A percentile compares a stretch with the other conserved stretches of the same genome.
These are phyloP conservation scores for Citeromyces hawaiiensis DNA, from an alignment of 1,139 yeast species.

Conservation along the genomic window DNA sequence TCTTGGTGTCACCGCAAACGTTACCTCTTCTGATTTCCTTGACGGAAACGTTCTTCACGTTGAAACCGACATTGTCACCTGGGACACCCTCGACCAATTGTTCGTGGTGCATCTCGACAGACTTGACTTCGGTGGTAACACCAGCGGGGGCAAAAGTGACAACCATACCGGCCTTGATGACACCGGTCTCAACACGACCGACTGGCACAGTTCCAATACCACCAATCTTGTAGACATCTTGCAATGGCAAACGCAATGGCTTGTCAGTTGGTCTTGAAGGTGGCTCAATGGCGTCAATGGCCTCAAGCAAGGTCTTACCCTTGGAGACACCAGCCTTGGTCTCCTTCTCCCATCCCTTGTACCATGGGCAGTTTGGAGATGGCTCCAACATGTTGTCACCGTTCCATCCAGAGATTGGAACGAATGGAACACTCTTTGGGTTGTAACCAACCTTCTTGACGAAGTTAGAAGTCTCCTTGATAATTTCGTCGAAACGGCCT, in stretches of 20 bases:
- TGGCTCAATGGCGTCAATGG: conserved; percentile 79
- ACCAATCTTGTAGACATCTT: conserved; percentile 89
- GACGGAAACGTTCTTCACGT: conserved; percentile 89
- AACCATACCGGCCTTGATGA: conserved; percentile 85
- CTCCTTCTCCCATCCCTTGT: conserved; percentile 85
- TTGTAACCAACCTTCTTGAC: conserved; percentile 90
- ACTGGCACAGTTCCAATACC: conserved; percentile 93
- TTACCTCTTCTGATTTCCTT: conserved; percentile 93
- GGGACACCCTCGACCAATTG: conserved; percentile 74
- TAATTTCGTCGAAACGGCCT: conserved; percentile 65
- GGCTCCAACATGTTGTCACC: conserved; percentile 90
- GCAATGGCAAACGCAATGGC: conserved; percentile 86
- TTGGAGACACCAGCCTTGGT: conserved; percentile 53
- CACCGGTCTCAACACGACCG: conserved; percentile 91
- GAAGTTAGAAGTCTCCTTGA: conserved; percentile 78
- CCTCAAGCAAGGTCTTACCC: conserved; percentile 83
- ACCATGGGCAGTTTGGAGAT: conserved; percentile 77
- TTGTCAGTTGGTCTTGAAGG: conserved; percentile 79
- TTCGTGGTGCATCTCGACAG: conserved; percentile 93
- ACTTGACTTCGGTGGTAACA: conserved; percentile 87
- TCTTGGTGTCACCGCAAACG: conserved; percentile 93
- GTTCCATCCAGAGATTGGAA: conserved; percentile 89
- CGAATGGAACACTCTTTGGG: conserved; percentile 87
- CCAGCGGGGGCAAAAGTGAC: conserved; percentile 87
- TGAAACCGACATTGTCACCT: conserved; percentile 95